Percentiles rank a stretch among this genome's conserved stretches.
These are phyloP conservation scores for Posidonia oceanica DNA, from an alignment of 116 monocot genomes.

Conservation along the genomic window DNA sequence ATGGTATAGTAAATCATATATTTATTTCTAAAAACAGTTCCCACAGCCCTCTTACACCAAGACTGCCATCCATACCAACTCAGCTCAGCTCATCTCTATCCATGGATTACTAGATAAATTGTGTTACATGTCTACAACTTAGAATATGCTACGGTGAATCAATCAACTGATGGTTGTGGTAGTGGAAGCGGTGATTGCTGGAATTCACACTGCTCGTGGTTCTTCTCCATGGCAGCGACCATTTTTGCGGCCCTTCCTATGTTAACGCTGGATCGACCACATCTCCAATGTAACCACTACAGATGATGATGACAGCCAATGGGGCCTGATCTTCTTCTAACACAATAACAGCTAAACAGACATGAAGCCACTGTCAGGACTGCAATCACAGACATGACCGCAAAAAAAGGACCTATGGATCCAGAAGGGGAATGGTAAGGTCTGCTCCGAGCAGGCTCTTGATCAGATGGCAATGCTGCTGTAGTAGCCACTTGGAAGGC, in stretches of 20 bases:
- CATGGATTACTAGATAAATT: no score
- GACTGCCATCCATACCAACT: no score
- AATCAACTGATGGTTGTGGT: neutral
- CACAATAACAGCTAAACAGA: conserved; percentile 10
- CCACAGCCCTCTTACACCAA: no score
- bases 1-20: no score
- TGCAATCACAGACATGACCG: conserved; percentile 11
- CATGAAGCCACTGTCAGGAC: conserved; percentile 4
- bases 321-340: neutral
- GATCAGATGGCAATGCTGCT: neutral
- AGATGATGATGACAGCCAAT: neutral
- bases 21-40: no score
- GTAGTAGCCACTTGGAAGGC: neutral
- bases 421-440: neutral
- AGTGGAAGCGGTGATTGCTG: neutral
- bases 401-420: conserved; percentile 8
- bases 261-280: neutral
- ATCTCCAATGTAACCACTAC: conserved; percentile 3
- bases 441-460: conserved; percentile 1
- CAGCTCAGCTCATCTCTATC: no score
- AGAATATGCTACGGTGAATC: no score
- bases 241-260: neutral
- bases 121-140: no score
- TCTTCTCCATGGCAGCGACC: neutral
- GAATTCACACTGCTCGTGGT: neutral